Evolutionary conservation across 2,329 filamentous ascomycete genomes (phyloP), one percentile per base, ranked within the genome.

Genomic region (Calonectria honghensis): DNA sequence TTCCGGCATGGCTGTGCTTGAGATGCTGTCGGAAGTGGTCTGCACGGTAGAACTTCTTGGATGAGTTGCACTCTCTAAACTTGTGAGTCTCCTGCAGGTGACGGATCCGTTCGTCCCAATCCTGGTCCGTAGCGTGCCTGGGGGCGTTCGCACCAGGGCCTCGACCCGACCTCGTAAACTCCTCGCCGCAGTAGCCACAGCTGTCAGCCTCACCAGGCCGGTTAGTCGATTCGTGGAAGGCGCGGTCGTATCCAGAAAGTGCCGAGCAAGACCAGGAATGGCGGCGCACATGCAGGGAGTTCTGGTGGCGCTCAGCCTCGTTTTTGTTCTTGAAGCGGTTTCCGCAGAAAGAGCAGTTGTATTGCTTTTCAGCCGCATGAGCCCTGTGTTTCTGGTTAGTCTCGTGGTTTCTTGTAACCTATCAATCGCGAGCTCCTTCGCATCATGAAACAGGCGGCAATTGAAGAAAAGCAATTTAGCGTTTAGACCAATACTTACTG

Each of bases 311-410:
- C 85, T 98, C 96, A 3, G 96, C 96, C 86, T 98, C 97, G 81
- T 98, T 98, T 87, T 98, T 98, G 87, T 98, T 98, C 86, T 98
- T 98, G 89, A 98, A 98, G 14, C 96, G 93, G 83, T 98, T 98
- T 52, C 94, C 94, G 84, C 96, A 98, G 84, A 95, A 98, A 35
- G 92, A 91, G 85, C 96, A 98, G 76, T 95, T 95, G 84, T 98
- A 98, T 85, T 98, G 96, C 85, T 98, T 98, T 85, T 98, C 97
- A 82, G 95, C 93, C 85, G 97, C 95, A 84, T 98, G 96, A 57
- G 93, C 88, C 77, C 96, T 98, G 82, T 24, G 68, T 68, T 63
- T 65, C 54, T 73, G 45, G 76, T 83, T 77, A 83, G 81, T 81
- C 24, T 57, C 20, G 45, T 41, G 41, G 20, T 61, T 37, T 32